Conservation (phyloP, 768 basidiomycete genomes). For the Lyophyllum decastes region DNA sequence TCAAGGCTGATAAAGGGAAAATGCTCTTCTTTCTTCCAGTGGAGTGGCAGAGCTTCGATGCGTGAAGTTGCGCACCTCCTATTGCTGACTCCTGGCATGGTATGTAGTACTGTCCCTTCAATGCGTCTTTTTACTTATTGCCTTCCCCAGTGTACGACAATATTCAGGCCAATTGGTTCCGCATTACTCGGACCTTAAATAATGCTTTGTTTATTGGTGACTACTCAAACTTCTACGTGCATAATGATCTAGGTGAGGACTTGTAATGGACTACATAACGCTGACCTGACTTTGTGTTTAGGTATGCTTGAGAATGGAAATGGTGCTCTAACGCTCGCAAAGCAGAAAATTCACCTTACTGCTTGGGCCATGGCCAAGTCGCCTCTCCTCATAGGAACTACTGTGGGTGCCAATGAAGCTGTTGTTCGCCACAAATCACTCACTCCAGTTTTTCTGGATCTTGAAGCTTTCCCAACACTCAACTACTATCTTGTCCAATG, state of each 20-base stretch:
- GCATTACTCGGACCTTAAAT: conserved; percentile 25
- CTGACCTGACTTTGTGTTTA: neutral
- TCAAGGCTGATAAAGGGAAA: conserved; percentile 23
- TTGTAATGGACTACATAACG: neutral
- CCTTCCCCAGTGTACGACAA: conserved; percentile 23
- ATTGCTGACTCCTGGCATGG: conserved; percentile 27
- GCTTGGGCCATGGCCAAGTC: conserved; percentile 60
- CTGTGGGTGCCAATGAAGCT: conserved; percentile 28
- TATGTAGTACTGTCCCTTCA: conserved; percentile 4
- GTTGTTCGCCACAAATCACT: neutral
- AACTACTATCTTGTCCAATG: conserved; percentile 47
- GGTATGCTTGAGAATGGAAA: conserved; percentile 45
- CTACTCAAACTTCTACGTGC: conserved; percentile 43
- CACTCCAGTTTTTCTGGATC: conserved; percentile 9
- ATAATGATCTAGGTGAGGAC: conserved; percentile 49
- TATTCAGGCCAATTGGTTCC: conserved; percentile 22
- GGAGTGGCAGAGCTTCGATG: conserved; percentile 29
- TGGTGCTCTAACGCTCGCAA: conserved; percentile 47
- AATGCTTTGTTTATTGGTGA: conserved; percentile 28
- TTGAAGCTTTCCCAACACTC: conserved; percentile 31
- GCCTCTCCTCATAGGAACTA: conserved; percentile 51
- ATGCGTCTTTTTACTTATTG: neutral
- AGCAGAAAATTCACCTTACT: conserved; percentile 55
- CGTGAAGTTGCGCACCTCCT: conserved; percentile 25
- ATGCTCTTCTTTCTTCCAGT: conserved; percentile 26